Percentiles rank a stretch among this genome's conserved stretches.
phyloP scores from a whole-genome alignment of 352 stramenopile species.

The Thraustochytrium sp. region DNA sequence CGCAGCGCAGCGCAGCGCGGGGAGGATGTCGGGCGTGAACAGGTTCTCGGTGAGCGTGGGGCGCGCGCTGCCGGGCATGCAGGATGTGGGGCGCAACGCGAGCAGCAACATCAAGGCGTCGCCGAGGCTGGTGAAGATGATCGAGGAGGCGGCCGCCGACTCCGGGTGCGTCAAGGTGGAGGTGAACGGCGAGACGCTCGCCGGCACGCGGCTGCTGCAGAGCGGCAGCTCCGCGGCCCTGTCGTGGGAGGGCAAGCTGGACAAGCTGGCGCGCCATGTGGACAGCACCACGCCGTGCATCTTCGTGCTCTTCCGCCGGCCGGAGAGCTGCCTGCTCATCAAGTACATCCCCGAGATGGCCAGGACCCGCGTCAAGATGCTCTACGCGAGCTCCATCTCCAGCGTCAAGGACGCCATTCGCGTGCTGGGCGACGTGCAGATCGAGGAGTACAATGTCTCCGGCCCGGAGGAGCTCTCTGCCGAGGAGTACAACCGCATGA shows the following conservation, averaged over 20 bases:
- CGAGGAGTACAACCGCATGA: constrained; percentile 27
- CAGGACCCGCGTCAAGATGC: constrained; percentile 13
- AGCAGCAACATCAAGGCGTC: constrained; percentile 32
- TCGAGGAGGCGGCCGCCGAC: neutral
- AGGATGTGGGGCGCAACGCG: neutral
- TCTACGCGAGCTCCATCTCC: constrained; percentile 34
- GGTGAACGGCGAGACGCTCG: neutral
- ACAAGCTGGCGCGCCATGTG: neutral
- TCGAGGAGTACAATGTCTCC: constrained; percentile 43
- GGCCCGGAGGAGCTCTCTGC: neutral
- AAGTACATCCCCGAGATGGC: constrained; percentile 29
- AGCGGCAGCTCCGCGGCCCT: neutral
- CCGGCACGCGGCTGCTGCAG: neutral
- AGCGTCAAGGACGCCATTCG: constrained; percentile 4
- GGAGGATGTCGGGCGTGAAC: too few relatives aligned
- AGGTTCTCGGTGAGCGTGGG: neutral
- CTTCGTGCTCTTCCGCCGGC: constrained; percentile 19
- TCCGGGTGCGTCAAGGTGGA: constrained; percentile 17
- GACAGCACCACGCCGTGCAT: neutral
- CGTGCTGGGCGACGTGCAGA: neutral
- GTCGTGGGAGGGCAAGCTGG: neutral
- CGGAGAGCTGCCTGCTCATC: constrained; percentile 5
- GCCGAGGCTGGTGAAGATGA: neutral
- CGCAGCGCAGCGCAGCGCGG: too few relatives aligned
- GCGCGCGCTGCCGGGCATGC: constrained; percentile 11